Conservation (phyloP, 108 stramenopile genomes). For the Phaeodactylum tricornutum region DNA sequence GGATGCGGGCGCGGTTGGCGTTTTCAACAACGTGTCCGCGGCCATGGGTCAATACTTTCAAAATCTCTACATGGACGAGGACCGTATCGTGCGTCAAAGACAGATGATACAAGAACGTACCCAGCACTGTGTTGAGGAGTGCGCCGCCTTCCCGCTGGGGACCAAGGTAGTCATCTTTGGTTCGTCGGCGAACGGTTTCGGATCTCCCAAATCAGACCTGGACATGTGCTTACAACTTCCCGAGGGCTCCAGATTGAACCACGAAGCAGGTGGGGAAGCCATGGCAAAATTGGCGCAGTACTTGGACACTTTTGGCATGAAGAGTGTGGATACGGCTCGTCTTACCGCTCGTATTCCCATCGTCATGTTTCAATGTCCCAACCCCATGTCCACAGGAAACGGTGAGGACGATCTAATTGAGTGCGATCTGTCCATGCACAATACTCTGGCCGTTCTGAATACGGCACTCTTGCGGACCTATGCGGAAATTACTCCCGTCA, state of each 20-base stretch:
- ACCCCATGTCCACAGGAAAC: conserved; percentile 16
- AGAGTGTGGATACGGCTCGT: conserved; percentile 77
- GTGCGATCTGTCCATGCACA: conserved; percentile 93
- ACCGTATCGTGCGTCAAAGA: conserved; percentile 42
- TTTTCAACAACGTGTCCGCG: conserved; percentile 51
- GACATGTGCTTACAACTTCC: conserved; percentile 82
- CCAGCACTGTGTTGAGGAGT: conserved; percentile 40
- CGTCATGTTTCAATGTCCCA: conserved; percentile 79
- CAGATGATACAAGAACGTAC: conserved; percentile 47
- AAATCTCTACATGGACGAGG: conserved; percentile 32
- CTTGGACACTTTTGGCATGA: conserved; percentile 53
- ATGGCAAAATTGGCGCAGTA: conserved; percentile 67
- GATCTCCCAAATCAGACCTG: conserved; percentile 77
- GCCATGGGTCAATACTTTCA: conserved; percentile 53
- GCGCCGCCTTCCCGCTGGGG: conserved; percentile 67
- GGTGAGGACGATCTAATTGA: conserved; percentile 67
- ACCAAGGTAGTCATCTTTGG: conserved; percentile 80
- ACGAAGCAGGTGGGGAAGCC: conserved; percentile 45
- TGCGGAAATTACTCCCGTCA: conserved; percentile 59
- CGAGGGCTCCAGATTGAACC: conserved; percentile 20
- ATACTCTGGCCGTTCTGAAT: conserved; percentile 93
- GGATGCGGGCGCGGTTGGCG: conserved; percentile 31
- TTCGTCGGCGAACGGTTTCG: conserved; percentile 84
- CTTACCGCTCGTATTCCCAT: conserved; percentile 97
- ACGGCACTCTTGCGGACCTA: conserved; percentile 86